Evolutionary conservation across 2,329 filamentous ascomycete species (phyloP).

Genomic region (Annulohypoxylon truncatum): DNA sequence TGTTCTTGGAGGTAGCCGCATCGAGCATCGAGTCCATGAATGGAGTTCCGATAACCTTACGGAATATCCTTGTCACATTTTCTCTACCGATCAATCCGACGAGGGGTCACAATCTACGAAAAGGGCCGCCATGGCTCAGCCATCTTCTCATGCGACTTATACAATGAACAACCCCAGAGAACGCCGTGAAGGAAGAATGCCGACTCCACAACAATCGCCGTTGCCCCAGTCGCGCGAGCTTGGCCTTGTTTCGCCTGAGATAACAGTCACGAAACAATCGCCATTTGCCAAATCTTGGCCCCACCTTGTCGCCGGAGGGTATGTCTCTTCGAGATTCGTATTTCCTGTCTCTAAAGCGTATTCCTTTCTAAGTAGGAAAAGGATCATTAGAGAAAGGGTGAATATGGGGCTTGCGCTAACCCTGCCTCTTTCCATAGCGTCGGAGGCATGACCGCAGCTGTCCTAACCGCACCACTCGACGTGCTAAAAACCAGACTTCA

Average conservation of each 20-base stretch:
- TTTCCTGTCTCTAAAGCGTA: background rate
- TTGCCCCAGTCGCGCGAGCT: constrained; percentile 71
- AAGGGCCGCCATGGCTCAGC: constrained; percentile 31
- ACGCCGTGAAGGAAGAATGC: constrained; percentile 35
- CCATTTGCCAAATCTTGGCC: constrained; percentile 84
- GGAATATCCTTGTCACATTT: background rate
- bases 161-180: constrained; percentile 41
- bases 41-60: constrained; percentile 29
- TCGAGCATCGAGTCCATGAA: constrained; percentile 3
- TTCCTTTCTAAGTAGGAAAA: constrained; percentile 3
- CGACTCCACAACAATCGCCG: constrained; percentile 44
- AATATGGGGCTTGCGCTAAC: constrained; percentile 25
- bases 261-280: constrained; percentile 54
- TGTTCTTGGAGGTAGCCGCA: too few relatives aligned
- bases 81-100: background rate
- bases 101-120: constrained; percentile 12
- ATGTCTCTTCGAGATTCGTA: constrained; percentile 51
- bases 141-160: constrained; percentile 40
- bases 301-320: constrained; percentile 93
- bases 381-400: background rate
- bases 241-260: constrained; percentile 65
- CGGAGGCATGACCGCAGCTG: constrained; percentile 90
- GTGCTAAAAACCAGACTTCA: constrained; percentile 94
- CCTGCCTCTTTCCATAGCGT: constrained; percentile 62
- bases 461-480: constrained; percentile 93